A percentile compares a stretch with the other conserved stretches of the same genome.
Evolutionary conservation across 2,329 filamentous ascomycete species (phyloP).

Genomic region (Apiospora arundinis): DNA sequence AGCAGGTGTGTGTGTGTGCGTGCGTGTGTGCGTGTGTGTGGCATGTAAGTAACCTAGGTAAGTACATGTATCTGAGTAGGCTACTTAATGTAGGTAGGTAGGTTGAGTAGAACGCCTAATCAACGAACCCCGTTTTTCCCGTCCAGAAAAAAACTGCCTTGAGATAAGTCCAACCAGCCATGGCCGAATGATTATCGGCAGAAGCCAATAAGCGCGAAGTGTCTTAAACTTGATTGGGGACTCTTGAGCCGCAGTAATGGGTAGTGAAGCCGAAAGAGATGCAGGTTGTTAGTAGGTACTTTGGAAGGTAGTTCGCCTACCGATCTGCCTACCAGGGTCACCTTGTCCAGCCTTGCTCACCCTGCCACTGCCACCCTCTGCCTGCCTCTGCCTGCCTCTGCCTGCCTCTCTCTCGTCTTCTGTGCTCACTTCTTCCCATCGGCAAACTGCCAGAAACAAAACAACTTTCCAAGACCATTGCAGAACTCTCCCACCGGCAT

Average conservation of each 20-base stretch:
- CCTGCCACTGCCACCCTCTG: background rate
- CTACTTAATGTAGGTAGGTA: no score
- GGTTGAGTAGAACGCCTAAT: conserved; percentile 11
- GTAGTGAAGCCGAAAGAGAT: background rate
- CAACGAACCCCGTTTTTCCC: background rate
- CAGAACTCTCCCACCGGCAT: background rate
- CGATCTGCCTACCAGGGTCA: conserved; percentile 3
- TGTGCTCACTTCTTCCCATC: background rate
- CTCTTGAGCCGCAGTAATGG: background rate
- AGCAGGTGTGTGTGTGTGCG: background rate
- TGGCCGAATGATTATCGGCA: background rate
- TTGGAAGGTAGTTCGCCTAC: background rate
- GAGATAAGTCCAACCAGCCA: background rate
- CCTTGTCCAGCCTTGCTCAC: conserved; percentile 19
- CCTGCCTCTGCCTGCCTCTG: no score
- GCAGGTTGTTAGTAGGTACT: background rate
- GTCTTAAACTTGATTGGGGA: conserved; percentile 1
- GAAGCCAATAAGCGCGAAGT: conserved; percentile 1
- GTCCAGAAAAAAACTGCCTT: conserved; percentile 18
- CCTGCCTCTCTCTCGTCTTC: background rate
- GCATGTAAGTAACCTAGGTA: background rate
- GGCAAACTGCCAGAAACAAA: background rate
- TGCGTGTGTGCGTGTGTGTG: background rate
- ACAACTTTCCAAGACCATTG: background rate
- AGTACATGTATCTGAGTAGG: background rate